Percentiles rank a stretch among this genome's conserved stretches.
Conservation (phyloP, 371 early-diverging fungal species). For the Racocetra persica region DNA sequence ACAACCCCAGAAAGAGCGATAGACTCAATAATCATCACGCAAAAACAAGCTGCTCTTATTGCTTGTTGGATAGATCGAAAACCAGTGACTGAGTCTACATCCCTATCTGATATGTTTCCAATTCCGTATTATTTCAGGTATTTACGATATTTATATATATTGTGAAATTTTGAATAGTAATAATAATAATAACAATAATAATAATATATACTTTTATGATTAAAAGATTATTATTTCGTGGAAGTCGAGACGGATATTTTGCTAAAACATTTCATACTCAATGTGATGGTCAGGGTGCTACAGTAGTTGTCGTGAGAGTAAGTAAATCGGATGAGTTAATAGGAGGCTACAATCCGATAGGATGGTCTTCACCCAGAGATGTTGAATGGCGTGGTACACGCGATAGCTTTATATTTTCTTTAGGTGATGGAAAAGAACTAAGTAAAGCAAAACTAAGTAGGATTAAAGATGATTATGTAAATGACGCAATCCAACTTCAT, state of each 20-base stretch:
- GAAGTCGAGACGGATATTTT: slow-evolving; percentile 41
- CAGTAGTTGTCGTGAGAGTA: slow-evolving; percentile 39
- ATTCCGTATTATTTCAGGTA: slow-evolving; percentile 39
- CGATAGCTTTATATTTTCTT: slow-evolving; percentile 42
- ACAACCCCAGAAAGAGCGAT: slow-evolving; percentile 18
- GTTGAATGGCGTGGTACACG: slow-evolving; percentile 40
- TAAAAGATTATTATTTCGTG: slow-evolving; percentile 36
- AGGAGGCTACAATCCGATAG: slow-evolving; percentile 43
- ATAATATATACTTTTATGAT: background rate
- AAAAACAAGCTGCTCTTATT: slow-evolving; percentile 38
- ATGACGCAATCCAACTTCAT: slow-evolving; percentile 38
- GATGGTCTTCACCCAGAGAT: slow-evolving; percentile 37
- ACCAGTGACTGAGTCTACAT: background rate
- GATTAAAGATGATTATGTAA: slow-evolving; percentile 21
- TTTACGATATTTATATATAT: background rate
- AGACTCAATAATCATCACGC: slow-evolving; percentile 39
- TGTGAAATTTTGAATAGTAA: background rate
- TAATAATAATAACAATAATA: too few relatives aligned
- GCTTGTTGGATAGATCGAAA: slow-evolving; percentile 43
- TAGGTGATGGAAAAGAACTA: slow-evolving; percentile 8
- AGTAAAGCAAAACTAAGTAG: slow-evolving; percentile 18
- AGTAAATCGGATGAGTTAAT: slow-evolving; percentile 25
- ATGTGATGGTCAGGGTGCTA: slow-evolving; percentile 39
- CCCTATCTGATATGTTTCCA: background rate
- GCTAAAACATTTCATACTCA: slow-evolving; percentile 39